Percentiles rank a stretch among this genome's conserved stretches.
Conservation (phyloP, 345 rosid species). For the Syzygium aromaticum region DNA sequence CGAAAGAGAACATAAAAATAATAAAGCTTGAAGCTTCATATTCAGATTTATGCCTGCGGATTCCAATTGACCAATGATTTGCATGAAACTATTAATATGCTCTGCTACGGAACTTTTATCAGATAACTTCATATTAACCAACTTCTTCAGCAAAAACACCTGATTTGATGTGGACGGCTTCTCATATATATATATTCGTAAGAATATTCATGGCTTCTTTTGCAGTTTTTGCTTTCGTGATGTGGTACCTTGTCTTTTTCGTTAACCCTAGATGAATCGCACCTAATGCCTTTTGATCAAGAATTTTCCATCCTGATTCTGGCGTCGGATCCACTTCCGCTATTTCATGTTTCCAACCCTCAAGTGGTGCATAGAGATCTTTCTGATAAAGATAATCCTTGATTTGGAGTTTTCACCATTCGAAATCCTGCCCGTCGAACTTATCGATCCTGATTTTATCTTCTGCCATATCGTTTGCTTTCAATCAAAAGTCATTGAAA, state of each 20-base stretch:
- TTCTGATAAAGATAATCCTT: not conserved
- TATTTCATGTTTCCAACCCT: not conserved
- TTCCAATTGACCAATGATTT: rapidly evolving
- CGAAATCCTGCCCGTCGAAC: not conserved
- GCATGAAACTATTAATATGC: too few relatives aligned
- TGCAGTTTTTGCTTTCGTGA: not conserved
- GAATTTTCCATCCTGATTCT: not conserved
- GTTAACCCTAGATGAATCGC: not conserved
- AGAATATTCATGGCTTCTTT: not conserved
- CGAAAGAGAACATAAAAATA: rapidly evolving
- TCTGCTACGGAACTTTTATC: rapidly evolving
- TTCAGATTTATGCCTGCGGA: not conserved
- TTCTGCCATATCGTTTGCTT: rapidly evolving
- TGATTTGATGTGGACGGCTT: not conserved
- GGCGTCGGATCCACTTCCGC: rapidly evolving
- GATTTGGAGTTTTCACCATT: not conserved
- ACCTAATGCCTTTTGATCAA: not conserved
- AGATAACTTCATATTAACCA: too few relatives aligned
- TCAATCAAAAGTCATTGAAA: not conserved
- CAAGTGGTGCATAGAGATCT: not conserved
- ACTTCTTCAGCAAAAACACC: not conserved
- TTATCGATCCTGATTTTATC: too few relatives aligned
- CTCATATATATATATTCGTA: too few relatives aligned
- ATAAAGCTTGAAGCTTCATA: not conserved
- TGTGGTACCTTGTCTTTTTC: not conserved